Conservation (phyloP, 2,329 filamentous ascomycete species). For the Aplosporella prunicola region DNA sequence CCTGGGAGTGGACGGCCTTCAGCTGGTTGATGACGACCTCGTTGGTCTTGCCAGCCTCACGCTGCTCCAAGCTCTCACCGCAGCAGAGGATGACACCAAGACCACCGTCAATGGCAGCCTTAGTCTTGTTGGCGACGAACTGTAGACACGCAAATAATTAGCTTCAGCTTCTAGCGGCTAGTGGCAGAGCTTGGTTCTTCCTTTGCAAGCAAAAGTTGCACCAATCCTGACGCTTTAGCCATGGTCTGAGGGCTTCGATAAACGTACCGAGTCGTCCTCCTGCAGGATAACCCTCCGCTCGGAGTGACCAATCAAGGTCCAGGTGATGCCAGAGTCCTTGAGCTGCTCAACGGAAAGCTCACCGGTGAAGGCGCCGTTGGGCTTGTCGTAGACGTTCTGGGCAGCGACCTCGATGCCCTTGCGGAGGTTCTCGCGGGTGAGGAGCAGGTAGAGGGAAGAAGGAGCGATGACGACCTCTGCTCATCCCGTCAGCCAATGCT, state of each 20-base stretch:
- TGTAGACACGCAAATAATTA: too few species aligned
- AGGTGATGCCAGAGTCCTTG: conserved; percentile 77
- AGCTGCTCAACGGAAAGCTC: conserved; percentile 92
- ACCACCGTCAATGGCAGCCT: conserved; percentile 79
- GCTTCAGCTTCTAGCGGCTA: neutral
- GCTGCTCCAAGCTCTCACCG: conserved; percentile 89
- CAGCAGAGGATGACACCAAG: conserved; percentile 93
- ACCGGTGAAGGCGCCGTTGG: conserved; percentile 92
- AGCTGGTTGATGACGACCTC: conserved; percentile 80
- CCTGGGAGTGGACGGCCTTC: conserved; percentile 66
- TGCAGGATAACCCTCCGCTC: conserved; percentile 85
- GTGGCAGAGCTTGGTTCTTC: neutral
- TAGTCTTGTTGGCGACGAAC: conserved; percentile 87
- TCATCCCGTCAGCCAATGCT: neutral
- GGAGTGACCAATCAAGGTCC: conserved; percentile 88
- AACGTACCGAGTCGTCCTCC: conserved; percentile 62
- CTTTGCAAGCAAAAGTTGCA: conserved; percentile 2
- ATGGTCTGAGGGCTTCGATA: neutral
- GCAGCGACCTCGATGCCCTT: conserved; percentile 74
- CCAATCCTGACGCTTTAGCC: too few species aligned
- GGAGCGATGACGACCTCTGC: conserved; percentile 92
- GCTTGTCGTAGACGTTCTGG: conserved; percentile 97
- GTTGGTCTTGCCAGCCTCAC: conserved; percentile 77
- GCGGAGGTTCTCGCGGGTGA: conserved; percentile 70
- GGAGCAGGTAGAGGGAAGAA: conserved; percentile 80